phyloP scores from a whole-genome alignment of 257 asterid species.

The Anisodus acutangulus region DNA sequence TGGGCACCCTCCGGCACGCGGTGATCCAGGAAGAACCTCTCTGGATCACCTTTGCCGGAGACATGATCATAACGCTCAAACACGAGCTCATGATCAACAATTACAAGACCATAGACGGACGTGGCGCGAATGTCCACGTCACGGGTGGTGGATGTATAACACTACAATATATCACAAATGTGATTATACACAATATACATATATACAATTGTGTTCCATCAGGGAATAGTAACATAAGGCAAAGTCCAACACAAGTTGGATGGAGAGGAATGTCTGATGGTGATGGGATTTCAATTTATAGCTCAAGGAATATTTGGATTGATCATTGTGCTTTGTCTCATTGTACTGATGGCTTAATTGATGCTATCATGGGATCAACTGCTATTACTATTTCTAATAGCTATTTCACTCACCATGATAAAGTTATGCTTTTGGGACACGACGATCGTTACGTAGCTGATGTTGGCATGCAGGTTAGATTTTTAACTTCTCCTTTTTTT shows the following conservation, averaged over 20 bases:
- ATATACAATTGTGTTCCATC: conserved; percentile 38
- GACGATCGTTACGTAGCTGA: conserved; percentile 22
- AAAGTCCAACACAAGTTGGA: conserved; percentile 32
- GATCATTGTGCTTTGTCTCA: conserved; percentile 39
- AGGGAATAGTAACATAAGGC: conserved; percentile 30
- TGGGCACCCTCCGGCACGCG: conserved; percentile 45
- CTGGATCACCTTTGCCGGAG: conserved; percentile 36
- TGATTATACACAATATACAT: conserved; percentile 39
- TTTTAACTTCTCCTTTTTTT: neutral
- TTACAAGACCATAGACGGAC: conserved; percentile 38
- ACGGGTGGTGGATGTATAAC: conserved; percentile 41
- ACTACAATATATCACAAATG: conserved; percentile 34
- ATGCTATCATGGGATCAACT: conserved; percentile 40
- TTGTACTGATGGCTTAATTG: conserved; percentile 40
- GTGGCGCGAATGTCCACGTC: conserved; percentile 35
- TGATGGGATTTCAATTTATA: conserved; percentile 37
- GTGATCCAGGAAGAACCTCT: conserved; percentile 42
- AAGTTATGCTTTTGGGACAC: conserved; percentile 39
- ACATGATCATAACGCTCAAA: conserved; percentile 37
- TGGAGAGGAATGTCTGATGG: conserved; percentile 36
- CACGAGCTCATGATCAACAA: conserved; percentile 37
- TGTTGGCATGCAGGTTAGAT: conserved; percentile 24
- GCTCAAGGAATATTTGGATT: conserved; percentile 35
- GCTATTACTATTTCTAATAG: conserved; percentile 37
- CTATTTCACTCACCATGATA: conserved; percentile 38